Evolutionary conservation across 495 filamentous ascomycete species (phyloP), one percentile per base, ranked within the genome.

Genomic region (Penicillium arizonense): DNA sequence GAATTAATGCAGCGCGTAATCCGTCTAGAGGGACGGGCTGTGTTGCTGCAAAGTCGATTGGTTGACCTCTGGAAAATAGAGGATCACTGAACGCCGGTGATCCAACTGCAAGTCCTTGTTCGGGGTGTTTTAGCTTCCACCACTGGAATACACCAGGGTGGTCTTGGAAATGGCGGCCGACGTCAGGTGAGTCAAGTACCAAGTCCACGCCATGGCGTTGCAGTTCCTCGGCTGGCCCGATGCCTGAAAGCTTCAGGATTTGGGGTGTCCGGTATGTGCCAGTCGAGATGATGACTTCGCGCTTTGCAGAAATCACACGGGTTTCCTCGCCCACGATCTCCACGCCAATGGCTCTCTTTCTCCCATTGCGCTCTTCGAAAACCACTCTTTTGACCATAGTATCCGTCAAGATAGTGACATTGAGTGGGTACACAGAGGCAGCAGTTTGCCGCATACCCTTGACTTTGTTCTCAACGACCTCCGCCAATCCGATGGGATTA

Each of bases 161-260:
- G 28, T 30, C 28, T 30, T 30, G 28, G 28, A 30, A 30, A 30
- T 30, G 28, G 5, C 5, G 28, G 28, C 28, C 28, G 7, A 30
- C 28, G 28, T 7, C 28, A 8, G 28, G 28, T 8, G 28, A 30
- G 7, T 30, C 28, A 30, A 30, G 28, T 30, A 30, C 28, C 28
- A 30, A 10, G 28, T 30, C 28, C 28, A 30, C 28, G 8, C 28
- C 28, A 7, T 30, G 28, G 9, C 28, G 28, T 30, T 30, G 6
- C 28, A 30, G 9, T 10, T 30, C 28, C 2, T 30, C 28, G 5
- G 28, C 28, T 30, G 39, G 50, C 32, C 71, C 71, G 30, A 76
- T 62, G 11, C 73, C 73, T 1, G 66, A 72, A 24, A 72, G 59
- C 59, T 69, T 67, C 34, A 76, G 61, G 4, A 76, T 28, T 42